Conservation (phyloP, 1,284 basidiomycete genomes). For the Phylloboletellus chloephorus region DNA sequence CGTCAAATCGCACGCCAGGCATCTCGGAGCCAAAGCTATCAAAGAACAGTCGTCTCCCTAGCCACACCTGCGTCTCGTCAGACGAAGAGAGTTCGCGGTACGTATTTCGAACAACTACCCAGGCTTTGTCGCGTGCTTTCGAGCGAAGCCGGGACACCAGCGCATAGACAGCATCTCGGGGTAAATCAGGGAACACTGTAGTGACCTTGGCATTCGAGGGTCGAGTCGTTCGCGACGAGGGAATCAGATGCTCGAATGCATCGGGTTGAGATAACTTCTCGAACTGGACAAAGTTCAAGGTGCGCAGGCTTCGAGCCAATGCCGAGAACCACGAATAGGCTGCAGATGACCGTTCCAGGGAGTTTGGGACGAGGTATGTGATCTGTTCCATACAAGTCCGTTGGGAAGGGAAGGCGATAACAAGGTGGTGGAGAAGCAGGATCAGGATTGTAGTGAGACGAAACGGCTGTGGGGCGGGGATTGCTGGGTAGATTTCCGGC, state of each 20-base stretch:
- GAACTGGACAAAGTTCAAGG: slow-evolving; percentile 48
- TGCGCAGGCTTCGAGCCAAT: slow-evolving; percentile 44
- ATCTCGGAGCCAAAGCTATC: slow-evolving; percentile 34
- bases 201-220: slow-evolving; percentile 1
- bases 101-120: slow-evolving; percentile 55
- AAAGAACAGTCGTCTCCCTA: slow-evolving; percentile 41
- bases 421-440: slow-evolving; percentile 50
- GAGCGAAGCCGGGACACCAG: slow-evolving; percentile 44
- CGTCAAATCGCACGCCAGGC: slow-evolving; percentile 21
- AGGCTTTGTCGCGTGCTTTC: slow-evolving; percentile 49
- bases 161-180: slow-evolving; percentile 38
- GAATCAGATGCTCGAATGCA: slow-evolving; percentile 23
- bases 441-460: slow-evolving; percentile 37
- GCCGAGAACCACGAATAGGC: slow-evolving; percentile 44
- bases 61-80: slow-evolving; percentile 45
- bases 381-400: slow-evolving; percentile 45
- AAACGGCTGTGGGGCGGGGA: slow-evolving; percentile 23
- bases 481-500: slow-evolving; percentile 39
- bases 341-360: slow-evolving; percentile 34
- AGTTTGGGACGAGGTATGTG: slow-evolving; percentile 34
- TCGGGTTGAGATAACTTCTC: slow-evolving; percentile 38
- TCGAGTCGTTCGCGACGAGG: slow-evolving; percentile 2
- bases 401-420: slow-evolving; percentile 57
- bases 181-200: slow-evolving; percentile 25
- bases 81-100: slow-evolving; percentile 56